Evolutionary conservation across 2,329 filamentous ascomycete species (phyloP).

Genomic region (Fusarium chaquense): DNA sequence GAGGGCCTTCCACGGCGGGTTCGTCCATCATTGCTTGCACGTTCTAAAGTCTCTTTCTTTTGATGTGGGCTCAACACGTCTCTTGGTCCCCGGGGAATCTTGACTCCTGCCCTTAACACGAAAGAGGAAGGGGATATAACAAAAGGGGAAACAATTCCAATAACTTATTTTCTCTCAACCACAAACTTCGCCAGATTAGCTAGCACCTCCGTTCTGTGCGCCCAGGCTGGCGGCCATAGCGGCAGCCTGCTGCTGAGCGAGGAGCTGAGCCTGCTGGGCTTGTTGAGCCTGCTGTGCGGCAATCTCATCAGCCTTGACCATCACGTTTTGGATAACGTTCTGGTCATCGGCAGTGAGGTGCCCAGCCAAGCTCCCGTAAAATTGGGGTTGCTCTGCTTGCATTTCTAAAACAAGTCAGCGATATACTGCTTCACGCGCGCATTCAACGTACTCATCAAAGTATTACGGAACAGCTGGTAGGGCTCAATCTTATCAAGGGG

Average conservation of each 20-base stretch:
- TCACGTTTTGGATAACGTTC: conserved; percentile 80
- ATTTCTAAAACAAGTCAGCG: conserved; percentile 69
- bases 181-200: conserved; percentile 32
- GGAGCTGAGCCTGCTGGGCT: conserved; percentile 46
- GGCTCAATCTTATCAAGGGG: conserved; percentile 96
- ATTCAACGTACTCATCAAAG: conserved; percentile 78
- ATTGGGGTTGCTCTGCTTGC: conserved; percentile 89
- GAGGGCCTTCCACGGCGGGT: conserved; percentile 39
- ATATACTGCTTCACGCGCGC: not conserved
- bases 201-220: conserved; percentile 45
- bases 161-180: conserved; percentile 38
- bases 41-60: conserved; percentile 49
- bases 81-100: conserved; percentile 48
- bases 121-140: conserved; percentile 48
- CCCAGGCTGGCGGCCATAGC: conserved; percentile 35
- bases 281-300: conserved; percentile 50
- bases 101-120: conserved; percentile 45
- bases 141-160: conserved; percentile 46
- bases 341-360: conserved; percentile 86
- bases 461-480: conserved; percentile 87
- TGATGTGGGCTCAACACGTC: conserved; percentile 44
- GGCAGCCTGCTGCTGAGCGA: conserved; percentile 48
- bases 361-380: conserved; percentile 84
- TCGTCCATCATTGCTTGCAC: conserved; percentile 49
- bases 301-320: conserved; percentile 70